Conservation (phyloP, 371 early-diverging fungal genomes). For the Apophysomyces sp. region DNA sequence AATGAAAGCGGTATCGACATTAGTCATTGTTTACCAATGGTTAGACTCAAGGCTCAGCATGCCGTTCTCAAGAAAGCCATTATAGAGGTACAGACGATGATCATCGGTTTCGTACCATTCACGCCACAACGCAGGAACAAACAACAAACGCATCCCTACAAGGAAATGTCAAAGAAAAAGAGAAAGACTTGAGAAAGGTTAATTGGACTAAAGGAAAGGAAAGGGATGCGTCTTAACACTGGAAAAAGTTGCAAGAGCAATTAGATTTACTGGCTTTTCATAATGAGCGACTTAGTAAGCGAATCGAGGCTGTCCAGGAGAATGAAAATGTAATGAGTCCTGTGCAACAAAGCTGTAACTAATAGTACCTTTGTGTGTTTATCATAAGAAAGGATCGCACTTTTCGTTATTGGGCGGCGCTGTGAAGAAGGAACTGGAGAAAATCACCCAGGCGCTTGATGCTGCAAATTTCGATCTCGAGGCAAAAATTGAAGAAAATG, state of each 20-base stretch:
- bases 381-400: slow-evolving; percentile 40
- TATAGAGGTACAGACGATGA: slow-evolving; percentile 43
- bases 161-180: slow-evolving; percentile 63
- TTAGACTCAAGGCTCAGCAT: slow-evolving; percentile 65
- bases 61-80: slow-evolving; percentile 64
- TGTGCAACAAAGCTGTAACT: background rate
- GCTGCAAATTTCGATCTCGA: slow-evolving; percentile 53
- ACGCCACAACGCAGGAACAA: slow-evolving; percentile 50
- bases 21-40: slow-evolving; percentile 8
- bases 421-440: slow-evolving; percentile 64
- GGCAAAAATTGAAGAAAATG: slow-evolving; percentile 65
- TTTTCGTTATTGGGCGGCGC: slow-evolving; percentile 56
- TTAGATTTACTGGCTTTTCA: slow-evolving; percentile 64
- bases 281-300: slow-evolving; percentile 65
- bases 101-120: background rate
- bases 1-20: background rate
- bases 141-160: slow-evolving; percentile 54
- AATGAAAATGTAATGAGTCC: slow-evolving; percentile 37
- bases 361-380: background rate
- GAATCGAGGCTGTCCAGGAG: slow-evolving; percentile 63
- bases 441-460: slow-evolving; percentile 52
- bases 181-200: slow-evolving; percentile 67
- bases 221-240: background rate
- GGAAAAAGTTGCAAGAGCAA: slow-evolving; percentile 50
- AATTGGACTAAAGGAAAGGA: background rate